Evolutionary conservation across 1,284 basidiomycete genomes (phyloP).

Genomic region (Melanopsichium pennsylvanicum): DNA sequence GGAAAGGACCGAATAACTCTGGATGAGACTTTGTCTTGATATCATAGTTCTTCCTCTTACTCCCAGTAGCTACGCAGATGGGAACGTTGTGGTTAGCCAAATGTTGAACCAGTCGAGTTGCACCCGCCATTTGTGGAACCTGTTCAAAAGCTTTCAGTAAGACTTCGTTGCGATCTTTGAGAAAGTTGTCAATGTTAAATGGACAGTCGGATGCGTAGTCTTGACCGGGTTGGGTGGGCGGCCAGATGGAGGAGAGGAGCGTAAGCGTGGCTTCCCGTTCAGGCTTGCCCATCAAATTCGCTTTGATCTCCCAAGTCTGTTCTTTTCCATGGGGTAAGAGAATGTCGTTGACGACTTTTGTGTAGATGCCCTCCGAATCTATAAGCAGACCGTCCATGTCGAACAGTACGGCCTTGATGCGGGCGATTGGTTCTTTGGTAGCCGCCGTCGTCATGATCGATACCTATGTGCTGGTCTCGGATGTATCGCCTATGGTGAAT

Average conservation of each 20-base stretch:
- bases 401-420: conserved; percentile 54
- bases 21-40: conserved; percentile 59
- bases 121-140: conserved; percentile 64
- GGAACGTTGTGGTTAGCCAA: conserved; percentile 60
- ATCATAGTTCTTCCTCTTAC: conserved; percentile 60
- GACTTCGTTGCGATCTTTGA: conserved; percentile 54
- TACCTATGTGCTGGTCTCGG: neutral
- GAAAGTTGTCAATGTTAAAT: conserved; percentile 60
- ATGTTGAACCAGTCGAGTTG: conserved; percentile 59
- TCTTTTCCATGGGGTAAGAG: conserved; percentile 63
- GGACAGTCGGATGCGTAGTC: conserved; percentile 56
- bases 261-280: conserved; percentile 62
- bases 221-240: conserved; percentile 39
- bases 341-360: conserved; percentile 63
- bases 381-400: conserved; percentile 66
- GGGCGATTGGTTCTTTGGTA: conserved; percentile 26
- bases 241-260: conserved; percentile 60
- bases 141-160: conserved; percentile 57
- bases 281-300: conserved; percentile 64
- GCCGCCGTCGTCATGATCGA: conserved; percentile 3
- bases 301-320: conserved; percentile 66
- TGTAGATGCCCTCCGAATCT: conserved; percentile 64
- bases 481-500: conserved; percentile 2
- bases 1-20: conserved; percentile 58
- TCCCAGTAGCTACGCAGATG: conserved; percentile 64